Base-by-base conservation (phyloP, 1,284 basidiomycete species). In the Tylopilus sp. region DNA sequence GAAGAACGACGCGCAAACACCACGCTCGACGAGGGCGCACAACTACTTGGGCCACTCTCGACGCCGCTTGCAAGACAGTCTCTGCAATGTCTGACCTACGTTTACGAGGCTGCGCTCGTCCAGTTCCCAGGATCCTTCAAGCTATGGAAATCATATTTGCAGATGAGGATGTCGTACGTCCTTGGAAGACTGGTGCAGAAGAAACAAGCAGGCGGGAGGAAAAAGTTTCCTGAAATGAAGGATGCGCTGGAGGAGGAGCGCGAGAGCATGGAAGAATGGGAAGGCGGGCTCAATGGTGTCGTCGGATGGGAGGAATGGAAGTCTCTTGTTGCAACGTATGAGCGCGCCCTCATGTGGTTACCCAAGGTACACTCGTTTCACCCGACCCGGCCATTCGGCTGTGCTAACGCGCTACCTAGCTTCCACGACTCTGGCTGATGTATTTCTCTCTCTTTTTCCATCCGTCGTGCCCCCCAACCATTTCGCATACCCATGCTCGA, bases 271-370 rank as follows among this genome's bases (percentile, higher is more conserved):
- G 85, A 91, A 64, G 71, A 82, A 54, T 98, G 92, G 90, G 81
- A 89, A 44, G 85, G 83, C 16, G 87, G 89, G 6, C 71, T 99
- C 45, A 91, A 99, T 63, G 84, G 89, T 5, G 75, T 91, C 4
- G 76, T 97, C 18, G 97, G 96, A 2, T 96, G 86, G 82, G 84
- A 89, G 54, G 97, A 99, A 69, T 99, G 97, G 97, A 90, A 84
- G 63, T 75, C 84, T 18, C 76, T 99, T 6, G 80, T 96, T 8
- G 89, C 92, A 6, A 81, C 83, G 0, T 96, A 93, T 63, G 97
- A 99, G 66, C 81, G 97, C 54, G 91, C 92, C 48, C 74, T 99
- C 30, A 92, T 90, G 80, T 98, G 93, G 88, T 71, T 98, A 44
- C 92, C 93, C 51, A 89, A 83, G 66, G 92, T 92, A 60, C 55